phyloP scores from a whole-genome alignment of 768 basidiomycete species.

The Lepiota brunneoincarnata region DNA sequence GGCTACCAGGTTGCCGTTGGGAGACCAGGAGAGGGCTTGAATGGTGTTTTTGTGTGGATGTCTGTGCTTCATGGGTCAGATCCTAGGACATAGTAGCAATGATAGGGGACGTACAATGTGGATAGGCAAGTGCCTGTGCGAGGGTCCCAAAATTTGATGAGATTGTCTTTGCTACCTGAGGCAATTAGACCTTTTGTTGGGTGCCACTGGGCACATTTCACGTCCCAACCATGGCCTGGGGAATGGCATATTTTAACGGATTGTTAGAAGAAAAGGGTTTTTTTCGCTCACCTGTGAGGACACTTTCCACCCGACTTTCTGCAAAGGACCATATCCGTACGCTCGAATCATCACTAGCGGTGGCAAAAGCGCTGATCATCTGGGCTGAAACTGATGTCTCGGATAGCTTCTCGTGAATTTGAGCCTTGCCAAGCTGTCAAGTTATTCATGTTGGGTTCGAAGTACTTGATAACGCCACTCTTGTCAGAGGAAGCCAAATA shows the following conservation, averaged over 20 bases:
- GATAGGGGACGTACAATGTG: slow-evolving; percentile 63
- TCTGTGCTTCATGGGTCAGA: slow-evolving; percentile 35
- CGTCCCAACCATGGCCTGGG: slow-evolving; percentile 97
- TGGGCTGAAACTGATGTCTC: slow-evolving; percentile 89
- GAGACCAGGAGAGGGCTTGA: slow-evolving; percentile 90
- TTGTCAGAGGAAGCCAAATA: slow-evolving; percentile 94
- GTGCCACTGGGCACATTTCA: slow-evolving; percentile 98
- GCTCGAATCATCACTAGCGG: slow-evolving; percentile 93
- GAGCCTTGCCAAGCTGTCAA: slow-evolving; percentile 92
- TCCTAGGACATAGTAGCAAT: background rate
- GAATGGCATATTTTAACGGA: background rate
- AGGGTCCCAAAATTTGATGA: slow-evolving; percentile 99
- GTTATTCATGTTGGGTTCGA: slow-evolving; percentile 99
- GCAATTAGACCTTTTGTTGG: slow-evolving; percentile 93
- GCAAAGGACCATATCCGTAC: slow-evolving; percentile 96
- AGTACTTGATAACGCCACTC: slow-evolving; percentile 95
- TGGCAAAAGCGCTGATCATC: slow-evolving; percentile 91
- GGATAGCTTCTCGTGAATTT: slow-evolving; percentile 80
- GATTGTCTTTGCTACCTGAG: slow-evolving; percentile 95
- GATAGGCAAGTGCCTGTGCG: slow-evolving; percentile 87
- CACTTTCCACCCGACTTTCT: slow-evolving; percentile 84
- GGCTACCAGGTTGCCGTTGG: slow-evolving; percentile 90
- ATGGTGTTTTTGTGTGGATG: slow-evolving; percentile 98
- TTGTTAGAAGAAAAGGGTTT: background rate
- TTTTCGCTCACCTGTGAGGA: slow-evolving; percentile 63